Base-by-base conservation (phyloP, 2,329 filamentous ascomycete species). In the Blastomyces silverae region DNA sequence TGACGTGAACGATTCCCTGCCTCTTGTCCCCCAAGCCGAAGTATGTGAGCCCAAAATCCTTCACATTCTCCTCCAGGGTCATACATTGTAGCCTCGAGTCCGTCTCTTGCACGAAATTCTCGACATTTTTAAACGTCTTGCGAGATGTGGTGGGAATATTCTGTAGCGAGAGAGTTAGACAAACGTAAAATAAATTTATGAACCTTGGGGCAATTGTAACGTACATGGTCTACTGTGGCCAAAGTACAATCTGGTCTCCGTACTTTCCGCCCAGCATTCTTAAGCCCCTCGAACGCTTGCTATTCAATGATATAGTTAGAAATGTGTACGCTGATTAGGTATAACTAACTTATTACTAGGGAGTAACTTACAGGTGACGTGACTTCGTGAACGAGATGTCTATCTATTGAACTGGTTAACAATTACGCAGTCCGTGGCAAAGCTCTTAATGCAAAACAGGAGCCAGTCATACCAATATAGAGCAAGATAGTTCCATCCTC, bases 1-100 rank as follows among this genome's bases (percentile, higher is more conserved):
- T 97, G 73, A 99, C 91, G 80, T 99, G 94, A 65, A 97, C 94
- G 72, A 99, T 99, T 70, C 94, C 94, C 80, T 99, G 94, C 69
- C 94, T 88, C 84, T 94, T 95, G 80, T 97, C 93, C 71, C 89
- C 90, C 68, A 99, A 87, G 67, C 94, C 94, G 75, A 99, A 99
- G 81, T 97, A 97, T 77, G 92, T 97, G 74, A 99, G 84, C 73
- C 91, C 92, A 76, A 97, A 97, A 69, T 93, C 90, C 81, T 93
- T 94, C 73, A 99, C 93, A 73, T 99, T 99, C 72, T 97, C 89
- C 81, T 99, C 94, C 68, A 99, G 87, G 52, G 94, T 97, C 73
- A 92, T 87, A 79, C 92, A 97, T 84, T 99, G 94, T 69, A 90
- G 85, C 73, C 92, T 87, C 67, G 92, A 97, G 78, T 97, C 94